Percentiles rank a stretch among this genome's conserved stretches.
These are phyloP conservation scores for Potentilla sterilis DNA, from an alignment of 306 rosid species.

Conservation along the genomic window DNA sequence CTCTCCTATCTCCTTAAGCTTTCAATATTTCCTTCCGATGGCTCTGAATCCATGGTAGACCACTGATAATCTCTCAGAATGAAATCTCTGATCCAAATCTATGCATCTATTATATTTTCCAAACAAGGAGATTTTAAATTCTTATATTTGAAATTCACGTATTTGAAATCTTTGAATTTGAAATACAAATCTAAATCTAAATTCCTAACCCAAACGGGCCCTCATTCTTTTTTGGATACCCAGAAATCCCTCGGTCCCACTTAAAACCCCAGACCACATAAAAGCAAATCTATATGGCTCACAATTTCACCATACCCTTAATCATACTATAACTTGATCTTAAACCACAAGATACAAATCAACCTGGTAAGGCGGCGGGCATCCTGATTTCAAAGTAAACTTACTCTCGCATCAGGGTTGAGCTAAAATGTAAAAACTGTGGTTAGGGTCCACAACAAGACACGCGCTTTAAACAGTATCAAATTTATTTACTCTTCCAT, in stretches of 20 bases:
- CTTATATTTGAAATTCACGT: too few species aligned
- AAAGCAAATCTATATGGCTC: background rate
- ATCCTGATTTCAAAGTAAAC: background rate
- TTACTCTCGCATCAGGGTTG: background rate
- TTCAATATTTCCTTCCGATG: too few species aligned
- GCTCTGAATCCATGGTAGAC: too few species aligned
- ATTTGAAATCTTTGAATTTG: too few species aligned
- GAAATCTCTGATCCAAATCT: too few species aligned
- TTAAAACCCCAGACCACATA: background rate
- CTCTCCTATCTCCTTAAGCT: too few species aligned
- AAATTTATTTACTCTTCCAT: background rate
- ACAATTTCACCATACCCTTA: background rate
- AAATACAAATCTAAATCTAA: too few species aligned
- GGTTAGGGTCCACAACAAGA: background rate
- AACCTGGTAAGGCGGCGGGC: background rate
- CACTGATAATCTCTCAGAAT: too few species aligned
- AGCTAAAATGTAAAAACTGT: background rate
- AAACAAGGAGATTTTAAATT: too few species aligned
- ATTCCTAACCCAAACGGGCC: too few species aligned
- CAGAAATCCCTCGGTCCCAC: background rate
- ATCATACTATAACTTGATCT: background rate
- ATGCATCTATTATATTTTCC: too few species aligned
- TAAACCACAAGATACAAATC: background rate
- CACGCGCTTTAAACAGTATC: background rate
- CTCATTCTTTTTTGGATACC: background rate